Percentiles rank a stretch among this genome's conserved stretches.
Evolutionary conservation across 306 rosid genomes (phyloP).

Genomic region (Lithocarpus polystachyus): DNA sequence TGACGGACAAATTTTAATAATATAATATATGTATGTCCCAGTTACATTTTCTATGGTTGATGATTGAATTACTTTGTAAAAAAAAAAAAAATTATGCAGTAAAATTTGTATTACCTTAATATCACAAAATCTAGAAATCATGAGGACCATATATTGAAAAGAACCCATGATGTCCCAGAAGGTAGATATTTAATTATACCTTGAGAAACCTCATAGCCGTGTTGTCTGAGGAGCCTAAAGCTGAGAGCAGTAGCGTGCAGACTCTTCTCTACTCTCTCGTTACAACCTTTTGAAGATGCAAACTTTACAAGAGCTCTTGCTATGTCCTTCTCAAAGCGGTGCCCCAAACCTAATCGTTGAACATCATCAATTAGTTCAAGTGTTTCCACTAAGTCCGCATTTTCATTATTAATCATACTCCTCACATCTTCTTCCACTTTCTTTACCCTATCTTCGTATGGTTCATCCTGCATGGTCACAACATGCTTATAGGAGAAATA

Average conservation of each 20-base stretch:
- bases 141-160: neutral
- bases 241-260: constrained; percentile 36
- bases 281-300: neutral
- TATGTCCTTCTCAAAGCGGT: constrained; percentile 39
- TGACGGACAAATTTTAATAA: too few species aligned
- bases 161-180: too few species aligned
- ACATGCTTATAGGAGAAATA: neutral
- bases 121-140: too few species aligned
- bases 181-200: constrained; percentile 21
- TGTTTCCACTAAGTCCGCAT: neutral
- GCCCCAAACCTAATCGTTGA: constrained; percentile 35
- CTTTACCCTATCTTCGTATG: neutral
- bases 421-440: constrained; percentile 31
- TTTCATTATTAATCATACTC: constrained; percentile 33
- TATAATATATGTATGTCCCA: too few species aligned
- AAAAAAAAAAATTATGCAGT: too few species aligned
- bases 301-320: constrained; percentile 15
- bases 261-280: neutral
- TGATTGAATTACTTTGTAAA: too few species aligned
- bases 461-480: constrained; percentile 13
- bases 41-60: too few species aligned
- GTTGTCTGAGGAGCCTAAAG: constrained; percentile 52
- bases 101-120: too few species aligned
- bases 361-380: constrained; percentile 35
- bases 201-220: constrained; percentile 31